phyloP scores from a whole-genome alignment of 2,329 filamentous ascomycete species.

The Alternaria arborescens region DNA sequence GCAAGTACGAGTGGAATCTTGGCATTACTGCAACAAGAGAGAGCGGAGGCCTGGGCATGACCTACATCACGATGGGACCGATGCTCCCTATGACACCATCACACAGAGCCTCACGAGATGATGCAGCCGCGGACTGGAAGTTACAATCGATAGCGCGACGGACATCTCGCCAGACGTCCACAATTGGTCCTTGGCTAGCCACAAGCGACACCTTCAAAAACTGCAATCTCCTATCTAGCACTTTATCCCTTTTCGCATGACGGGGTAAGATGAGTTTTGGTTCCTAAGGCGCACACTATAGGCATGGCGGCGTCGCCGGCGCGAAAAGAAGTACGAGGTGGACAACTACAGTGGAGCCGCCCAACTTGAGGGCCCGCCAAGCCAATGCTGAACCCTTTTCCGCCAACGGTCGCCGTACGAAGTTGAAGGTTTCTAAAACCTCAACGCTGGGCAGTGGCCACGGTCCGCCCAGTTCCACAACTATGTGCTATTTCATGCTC shows the following conservation, averaged over 20 bases:
- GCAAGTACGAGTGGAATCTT: background rate
- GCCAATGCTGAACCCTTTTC: slow-evolving; percentile 4
- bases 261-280: slow-evolving; percentile 15
- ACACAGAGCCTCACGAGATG: background rate
- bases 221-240: slow-evolving; percentile 23
- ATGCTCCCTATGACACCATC: slow-evolving; percentile 1
- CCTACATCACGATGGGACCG: background rate
- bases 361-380: slow-evolving; percentile 9
- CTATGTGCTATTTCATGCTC: background rate
- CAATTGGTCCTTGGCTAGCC: slow-evolving; percentile 7
- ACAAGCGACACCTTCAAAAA: slow-evolving; percentile 7
- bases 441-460: slow-evolving; percentile 1
- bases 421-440: slow-evolving; percentile 14
- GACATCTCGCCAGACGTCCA: background rate
- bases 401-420: background rate
- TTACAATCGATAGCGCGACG: slow-evolving; percentile 25
- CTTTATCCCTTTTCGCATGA: slow-evolving; percentile 20
- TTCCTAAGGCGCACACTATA: slow-evolving; percentile 5
- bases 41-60: slow-evolving; percentile 1
- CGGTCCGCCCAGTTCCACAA: background rate
- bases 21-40: background rate
- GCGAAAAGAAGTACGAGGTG: slow-evolving; percentile 23
- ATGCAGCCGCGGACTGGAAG: slow-evolving; percentile 1
- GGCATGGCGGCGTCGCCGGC: slow-evolving; percentile 16
- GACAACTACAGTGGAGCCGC: slow-evolving; percentile 15